Evolutionary conservation across 176 grass and related monocot species (phyloP).

Genomic region (Juncus inflexus): DNA sequence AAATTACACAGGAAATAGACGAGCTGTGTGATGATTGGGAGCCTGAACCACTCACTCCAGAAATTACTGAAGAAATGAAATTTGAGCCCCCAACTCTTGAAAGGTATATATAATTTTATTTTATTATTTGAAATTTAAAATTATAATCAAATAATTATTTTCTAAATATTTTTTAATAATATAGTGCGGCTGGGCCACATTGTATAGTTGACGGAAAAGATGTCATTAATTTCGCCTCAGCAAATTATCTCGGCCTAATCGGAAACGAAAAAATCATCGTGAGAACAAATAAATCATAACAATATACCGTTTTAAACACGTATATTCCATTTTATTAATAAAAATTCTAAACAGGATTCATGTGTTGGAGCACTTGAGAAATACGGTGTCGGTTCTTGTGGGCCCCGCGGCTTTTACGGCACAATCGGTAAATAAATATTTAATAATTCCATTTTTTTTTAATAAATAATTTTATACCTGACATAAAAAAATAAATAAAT

Average conservation of each 20-base stretch:
- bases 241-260: constrained; percentile 92
- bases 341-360: constrained; percentile 47
- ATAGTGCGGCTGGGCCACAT: constrained; percentile 78
- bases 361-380: constrained; percentile 84
- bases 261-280: constrained; percentile 87
- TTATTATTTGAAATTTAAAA: background rate
- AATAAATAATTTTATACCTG: constrained; percentile 14
- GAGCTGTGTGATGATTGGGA: constrained; percentile 94
- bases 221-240: constrained; percentile 90
- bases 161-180: constrained; percentile 11
- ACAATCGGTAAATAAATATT: constrained; percentile 65
- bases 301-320: background rate
- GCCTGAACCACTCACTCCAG: constrained; percentile 78
- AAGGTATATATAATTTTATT: constrained; percentile 51
- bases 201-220: constrained; percentile 79
- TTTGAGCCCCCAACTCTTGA: constrained; percentile 52
- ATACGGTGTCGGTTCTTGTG: constrained; percentile 96
- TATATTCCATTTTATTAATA: constrained; percentile 26
- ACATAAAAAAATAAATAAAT: constrained; percentile 33
- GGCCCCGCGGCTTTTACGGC: constrained; percentile 93
- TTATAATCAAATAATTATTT: constrained; percentile 3
- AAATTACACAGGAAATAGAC: constrained; percentile 69
- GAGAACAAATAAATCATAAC: constrained; percentile 24
- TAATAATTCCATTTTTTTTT: constrained; percentile 13
- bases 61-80: constrained; percentile 47